Evolutionary conservation across 306 rosid species (phyloP), one percentile per base, ranked within the genome.

Genomic region (Ziziphus jujuba): DNA sequence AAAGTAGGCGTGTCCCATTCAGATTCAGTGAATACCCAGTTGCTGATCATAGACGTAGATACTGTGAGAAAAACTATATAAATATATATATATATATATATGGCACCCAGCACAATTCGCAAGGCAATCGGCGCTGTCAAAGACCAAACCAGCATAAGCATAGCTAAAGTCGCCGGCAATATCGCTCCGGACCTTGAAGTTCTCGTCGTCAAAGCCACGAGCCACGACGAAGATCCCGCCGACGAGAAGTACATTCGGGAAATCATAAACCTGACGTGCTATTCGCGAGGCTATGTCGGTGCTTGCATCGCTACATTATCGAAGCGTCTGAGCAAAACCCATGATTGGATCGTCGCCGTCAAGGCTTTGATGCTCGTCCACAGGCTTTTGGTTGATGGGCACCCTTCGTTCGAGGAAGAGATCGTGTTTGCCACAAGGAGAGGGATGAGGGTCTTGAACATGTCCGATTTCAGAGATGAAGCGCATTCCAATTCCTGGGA

Each of bases 91-190:
- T n/a, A n/a, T n/a, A n/a, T n/a, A n/a, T n/a, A n/a, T n/a, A 90
- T 89, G 96, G 86, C 92, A 3, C 81, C 86, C 13, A 85, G 87
- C 81, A 80, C 98, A 19, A 87, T 92, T 70, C 91, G 96, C 15
- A 92, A 87, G 80, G 98, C 95, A 13, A 87, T 92, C 56, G 96
- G 96, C 0, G 95, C 85, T 0, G 90, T 92, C 67, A 92, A 92
- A 77, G 98, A 92, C 61, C 96, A 92, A 61, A 87, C 98, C 3
- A 89, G 95, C 79, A 92, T 92, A 49, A 81, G 95, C 84, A 80
- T 92, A 48, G 98, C 98, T 4, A 92, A 92, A 55, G 91, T 92
- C 0, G 92, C 92, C 6, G 96, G 96, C 0, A 89, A 79, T 65
- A 70, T 86, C 71, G 89, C 96, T 1, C 96, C 95, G 17, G 91